phyloP scores from a whole-genome alignment of 176 grass and related monocot genomes.

The Alopecurus myosuroides region DNA sequence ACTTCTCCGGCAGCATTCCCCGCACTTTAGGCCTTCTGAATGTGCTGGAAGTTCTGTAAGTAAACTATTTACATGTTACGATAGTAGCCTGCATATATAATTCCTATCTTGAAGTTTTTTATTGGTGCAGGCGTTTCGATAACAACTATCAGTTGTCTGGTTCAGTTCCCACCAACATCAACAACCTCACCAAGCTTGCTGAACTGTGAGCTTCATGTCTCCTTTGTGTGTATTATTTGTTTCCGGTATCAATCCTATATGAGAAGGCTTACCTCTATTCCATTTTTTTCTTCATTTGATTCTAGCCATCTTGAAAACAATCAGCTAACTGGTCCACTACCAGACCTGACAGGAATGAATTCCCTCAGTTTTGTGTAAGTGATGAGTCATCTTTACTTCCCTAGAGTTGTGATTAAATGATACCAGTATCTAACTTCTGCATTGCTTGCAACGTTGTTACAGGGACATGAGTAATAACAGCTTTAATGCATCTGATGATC shows the following conservation, averaged over 20 bases:
- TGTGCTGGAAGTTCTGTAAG: slow-evolving; percentile 75
- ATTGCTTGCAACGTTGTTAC: not conserved
- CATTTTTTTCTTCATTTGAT: slow-evolving; percentile 3
- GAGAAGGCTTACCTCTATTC: not conserved
- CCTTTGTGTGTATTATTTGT: not conserved
- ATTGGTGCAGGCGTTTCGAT: slow-evolving; percentile 52
- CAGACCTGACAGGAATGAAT: slow-evolving; percentile 65
- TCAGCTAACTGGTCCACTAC: slow-evolving; percentile 52
- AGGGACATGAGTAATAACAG: slow-evolving; percentile 91
- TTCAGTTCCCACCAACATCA: slow-evolving; percentile 62
- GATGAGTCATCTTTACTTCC: not conserved
- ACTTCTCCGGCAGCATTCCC: slow-evolving; percentile 69
- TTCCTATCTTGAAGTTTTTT: not conserved
- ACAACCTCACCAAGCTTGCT: slow-evolving; percentile 56
- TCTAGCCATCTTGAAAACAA: slow-evolving; percentile 71
- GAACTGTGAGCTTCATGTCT: slow-evolving; percentile 62
- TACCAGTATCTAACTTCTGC: not conserved
- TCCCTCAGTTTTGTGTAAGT: slow-evolving; percentile 83
- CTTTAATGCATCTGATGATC: slow-evolving; percentile 58
- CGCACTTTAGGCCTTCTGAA: slow-evolving; percentile 51
- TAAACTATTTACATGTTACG: not conserved
- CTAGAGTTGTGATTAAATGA: not conserved
- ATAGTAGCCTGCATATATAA: not conserved
- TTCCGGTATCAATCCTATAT: not conserved
- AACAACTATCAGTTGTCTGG: slow-evolving; percentile 49